Base-by-base conservation (phyloP, 2,329 filamentous ascomycete genomes). In the Aquanectria penicillioides region DNA sequence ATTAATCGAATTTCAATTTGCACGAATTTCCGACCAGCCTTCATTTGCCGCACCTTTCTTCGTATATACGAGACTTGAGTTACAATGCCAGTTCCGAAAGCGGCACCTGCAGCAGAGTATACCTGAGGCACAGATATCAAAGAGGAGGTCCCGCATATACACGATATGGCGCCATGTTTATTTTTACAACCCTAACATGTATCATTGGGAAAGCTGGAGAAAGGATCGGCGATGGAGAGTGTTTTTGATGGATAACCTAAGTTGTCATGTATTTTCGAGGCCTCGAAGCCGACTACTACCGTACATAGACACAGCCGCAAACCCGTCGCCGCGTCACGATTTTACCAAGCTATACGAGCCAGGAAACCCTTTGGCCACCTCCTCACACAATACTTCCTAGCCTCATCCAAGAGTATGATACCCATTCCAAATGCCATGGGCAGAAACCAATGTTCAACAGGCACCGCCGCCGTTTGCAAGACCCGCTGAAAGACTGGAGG, bases 391-490 rank as follows among this genome's bases (percentile, higher is more conserved):
- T 58, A 58, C 31, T 65, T 65, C 23, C 57, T 51, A 12, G 46
- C 56, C 22, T 66, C 60, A 17, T 63, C 57, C 12, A 63, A 17
- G 6, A 63, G 26, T 15, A 63, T 15, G 15, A 62, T 36, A 11
- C 49, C 62, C 18, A 65, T 11, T 17, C 91, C 91, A 73, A 93
- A 93, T 0, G 87, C 83, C 71, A 90, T 87, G 0, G 91, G 91
- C 46, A 94, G 70, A 72, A 94, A 93, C 85, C 89, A 94, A 69
- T 93, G 81, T 73, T 90, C 90, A 0, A 87, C 86, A 0, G 90
- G 89, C 0, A 94, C 86, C 0, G 76, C 70, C 0, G 85, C 81
- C 0, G 89, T 93, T 15, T 75, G 82, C 2, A 93, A 76, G 2
- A 85, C 80, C 1, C 72, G 69, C 71, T 92, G 88, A 25, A 94